Percentiles rank a stretch among this genome's conserved stretches.
Evolutionary conservation across 192 early-diverging fungal genomes (phyloP).

Genomic region (Chytriomyces sp.): DNA sequence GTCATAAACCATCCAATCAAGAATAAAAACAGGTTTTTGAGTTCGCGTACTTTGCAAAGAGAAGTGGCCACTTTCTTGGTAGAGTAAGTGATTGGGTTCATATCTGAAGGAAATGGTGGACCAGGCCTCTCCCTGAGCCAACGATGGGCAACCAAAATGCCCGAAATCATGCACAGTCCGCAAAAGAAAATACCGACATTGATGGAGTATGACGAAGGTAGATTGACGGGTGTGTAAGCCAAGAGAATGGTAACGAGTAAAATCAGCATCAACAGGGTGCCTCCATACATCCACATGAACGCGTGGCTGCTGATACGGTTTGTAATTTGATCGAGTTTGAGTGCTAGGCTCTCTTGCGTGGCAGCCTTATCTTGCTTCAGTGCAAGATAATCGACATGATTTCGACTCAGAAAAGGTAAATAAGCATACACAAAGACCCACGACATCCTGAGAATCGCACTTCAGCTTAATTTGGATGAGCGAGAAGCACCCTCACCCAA

Average conservation of each 20-base stretch:
- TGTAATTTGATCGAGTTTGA: constrained; percentile 19
- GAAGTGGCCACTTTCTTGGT: constrained; percentile 27
- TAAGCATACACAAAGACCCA: constrained; percentile 33
- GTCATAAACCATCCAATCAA: constrained; percentile 43
- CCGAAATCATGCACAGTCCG: constrained; percentile 3
- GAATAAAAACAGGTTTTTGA: constrained; percentile 37
- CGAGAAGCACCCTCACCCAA: no score
- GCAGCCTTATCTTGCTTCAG: background rate
- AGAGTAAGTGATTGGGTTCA: constrained; percentile 30
- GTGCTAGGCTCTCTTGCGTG: background rate
- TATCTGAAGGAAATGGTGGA: constrained; percentile 35
- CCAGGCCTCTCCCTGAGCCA: constrained; percentile 14
- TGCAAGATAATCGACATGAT: constrained; percentile 13
- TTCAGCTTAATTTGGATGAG: no score
- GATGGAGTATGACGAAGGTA: constrained; percentile 29
- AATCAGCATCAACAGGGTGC: constrained; percentile 21
- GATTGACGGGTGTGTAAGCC: background rate
- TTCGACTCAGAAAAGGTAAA: constrained; percentile 17
- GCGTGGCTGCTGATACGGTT: constrained; percentile 29
- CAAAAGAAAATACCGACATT: constrained; percentile 20
- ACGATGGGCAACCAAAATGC: background rate
- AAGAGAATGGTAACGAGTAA: background rate
- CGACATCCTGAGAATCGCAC: no score
- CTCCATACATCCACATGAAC: constrained; percentile 23
- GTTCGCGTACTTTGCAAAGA: background rate